Evolutionary conservation across 1,284 basidiomycete species (phyloP).

Genomic region (Microbotryomycetes sp.): DNA sequence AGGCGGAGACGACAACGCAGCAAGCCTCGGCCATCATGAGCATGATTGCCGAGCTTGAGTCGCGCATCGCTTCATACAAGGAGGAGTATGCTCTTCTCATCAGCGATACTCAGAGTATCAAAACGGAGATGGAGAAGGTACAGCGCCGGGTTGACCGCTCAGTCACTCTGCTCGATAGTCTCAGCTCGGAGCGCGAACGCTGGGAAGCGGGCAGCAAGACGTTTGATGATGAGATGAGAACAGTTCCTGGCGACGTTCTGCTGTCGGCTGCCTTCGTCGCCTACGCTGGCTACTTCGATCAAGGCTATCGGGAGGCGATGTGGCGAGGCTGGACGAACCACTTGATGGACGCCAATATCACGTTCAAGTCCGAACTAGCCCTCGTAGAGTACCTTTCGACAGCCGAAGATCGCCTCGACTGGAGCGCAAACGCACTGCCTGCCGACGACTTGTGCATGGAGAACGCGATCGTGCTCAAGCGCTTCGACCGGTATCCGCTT

Average conservation of each 20-base stretch:
- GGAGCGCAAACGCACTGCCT: conserved; percentile 92
- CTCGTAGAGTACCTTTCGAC: conserved; percentile 94
- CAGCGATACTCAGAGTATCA: conserved; percentile 95
- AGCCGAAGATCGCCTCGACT: conserved; percentile 89
- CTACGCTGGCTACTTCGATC: conserved; percentile 98
- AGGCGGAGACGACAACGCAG: conserved; percentile 86
- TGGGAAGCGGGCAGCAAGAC: conserved; percentile 95
- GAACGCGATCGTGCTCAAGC: conserved; percentile 98
- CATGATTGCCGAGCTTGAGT: conserved; percentile 88
- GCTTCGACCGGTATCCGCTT: conserved; percentile 95
- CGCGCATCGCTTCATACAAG: conserved; percentile 90
- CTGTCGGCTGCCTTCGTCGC: conserved; percentile 95
- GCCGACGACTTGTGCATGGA: conserved; percentile 93
- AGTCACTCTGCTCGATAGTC: conserved; percentile 86
- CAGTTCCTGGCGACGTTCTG: conserved; percentile 93
- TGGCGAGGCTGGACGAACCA: conserved; percentile 92
- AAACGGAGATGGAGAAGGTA: conserved; percentile 95
- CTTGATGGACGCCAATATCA: conserved; percentile 79
- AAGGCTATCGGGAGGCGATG: conserved; percentile 94
- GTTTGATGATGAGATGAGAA: conserved; percentile 97
- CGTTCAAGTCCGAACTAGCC: conserved; percentile 85
- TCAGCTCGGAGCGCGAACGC: conserved; percentile 87
- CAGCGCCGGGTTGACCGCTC: conserved; percentile 95
- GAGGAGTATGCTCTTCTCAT: conserved; percentile 96
- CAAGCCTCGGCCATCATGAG: conserved; percentile 82